phyloP scores from a whole-genome alignment of 2,329 filamentous ascomycete genomes.

The Magnaporthiopsis incrustans region DNA sequence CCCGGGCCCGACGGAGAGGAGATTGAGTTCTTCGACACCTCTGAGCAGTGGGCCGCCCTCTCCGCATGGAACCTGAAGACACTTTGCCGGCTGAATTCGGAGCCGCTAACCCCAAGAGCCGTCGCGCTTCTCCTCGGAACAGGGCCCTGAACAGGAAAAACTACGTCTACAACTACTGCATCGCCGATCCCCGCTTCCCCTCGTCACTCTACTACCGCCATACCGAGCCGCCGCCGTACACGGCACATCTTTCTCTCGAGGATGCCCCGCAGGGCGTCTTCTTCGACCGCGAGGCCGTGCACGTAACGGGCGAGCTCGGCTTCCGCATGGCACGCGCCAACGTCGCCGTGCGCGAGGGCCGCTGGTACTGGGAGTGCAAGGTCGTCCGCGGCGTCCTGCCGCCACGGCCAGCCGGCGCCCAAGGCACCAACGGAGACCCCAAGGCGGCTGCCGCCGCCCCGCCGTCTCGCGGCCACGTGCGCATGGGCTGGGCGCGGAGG shows the following conservation, averaged over 20 bases:
- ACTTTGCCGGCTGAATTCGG: not conserved
- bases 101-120: slow-evolving; percentile 1
- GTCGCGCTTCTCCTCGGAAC: slow-evolving; percentile 41
- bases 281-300: slow-evolving; percentile 66
- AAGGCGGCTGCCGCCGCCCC: slow-evolving; percentile 26
- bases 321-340: slow-evolving; percentile 90
- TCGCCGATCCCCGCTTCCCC: slow-evolving; percentile 80
- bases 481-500: slow-evolving; percentile 77
- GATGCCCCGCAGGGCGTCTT: slow-evolving; percentile 81
- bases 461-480: slow-evolving; percentile 55
- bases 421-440: slow-evolving; percentile 18
- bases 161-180: slow-evolving; percentile 85
- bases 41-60: slow-evolving; percentile 49
- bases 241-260: slow-evolving; percentile 83
- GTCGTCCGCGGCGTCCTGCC: slow-evolving; percentile 60
- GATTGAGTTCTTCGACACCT: slow-evolving; percentile 54
- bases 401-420: slow-evolving; percentile 33
- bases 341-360: slow-evolving; percentile 79
- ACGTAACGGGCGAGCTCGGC: slow-evolving; percentile 84
- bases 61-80: not conserved
- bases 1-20: slow-evolving; percentile 38
- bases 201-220: slow-evolving; percentile 84
- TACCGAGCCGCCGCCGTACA: slow-evolving; percentile 77
- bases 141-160: slow-evolving; percentile 50
- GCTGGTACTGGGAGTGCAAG: slow-evolving; percentile 91